Percentiles rank a stretch among this genome's conserved stretches.
Evolutionary conservation across 352 stramenopile genomes (phyloP).

Genomic region (Plasmopara halstedii): DNA sequence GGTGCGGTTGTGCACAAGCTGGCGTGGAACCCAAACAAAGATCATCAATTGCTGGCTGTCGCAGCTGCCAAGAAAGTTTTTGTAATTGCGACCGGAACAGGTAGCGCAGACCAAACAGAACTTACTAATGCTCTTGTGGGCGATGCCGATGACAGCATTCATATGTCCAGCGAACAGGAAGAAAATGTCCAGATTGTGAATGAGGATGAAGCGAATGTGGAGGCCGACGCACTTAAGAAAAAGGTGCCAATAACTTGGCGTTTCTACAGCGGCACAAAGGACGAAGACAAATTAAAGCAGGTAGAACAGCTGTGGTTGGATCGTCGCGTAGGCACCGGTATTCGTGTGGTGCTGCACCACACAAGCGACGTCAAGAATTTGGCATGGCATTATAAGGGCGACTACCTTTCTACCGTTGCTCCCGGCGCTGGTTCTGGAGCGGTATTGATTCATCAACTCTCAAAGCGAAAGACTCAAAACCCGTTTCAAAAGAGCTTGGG

Average conservation of each 20-base stretch:
- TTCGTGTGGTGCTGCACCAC: conserved; percentile 83
- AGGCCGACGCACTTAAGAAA: conserved; percentile 74
- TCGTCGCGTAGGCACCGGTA: conserved; percentile 68
- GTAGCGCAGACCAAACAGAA: conserved; percentile 88
- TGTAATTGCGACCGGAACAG: conserved; percentile 92
- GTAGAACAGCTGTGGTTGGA: conserved; percentile 53
- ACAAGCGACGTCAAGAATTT: conserved; percentile 89
- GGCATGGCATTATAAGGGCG: conserved; percentile 97
- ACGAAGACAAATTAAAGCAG: conserved; percentile 61
- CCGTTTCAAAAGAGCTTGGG: conserved; percentile 94
- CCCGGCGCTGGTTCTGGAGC: conserved; percentile 83
- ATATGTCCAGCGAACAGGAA: conserved; percentile 33
- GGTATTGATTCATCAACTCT: conserved; percentile 98
- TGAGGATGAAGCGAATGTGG: conserved; percentile 61
- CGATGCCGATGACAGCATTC: conserved; percentile 69
- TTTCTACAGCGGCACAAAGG: conserved; percentile 77
- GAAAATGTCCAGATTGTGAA: conserved; percentile 49
- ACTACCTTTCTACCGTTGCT: conserved; percentile 96
- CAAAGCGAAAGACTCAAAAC: conserved; percentile 94
- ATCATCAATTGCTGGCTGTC: conserved; percentile 93
- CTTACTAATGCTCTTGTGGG: conserved; percentile 93
- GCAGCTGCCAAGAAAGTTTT: conserved; percentile 87
- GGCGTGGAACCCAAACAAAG: conserved; percentile 96
- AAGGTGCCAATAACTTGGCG: conserved; percentile 90
- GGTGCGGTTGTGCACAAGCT: conserved; percentile 87